phyloP scores from a whole-genome alignment of 192 early-diverging fungal species.

The Linnemannia exigua region DNA sequence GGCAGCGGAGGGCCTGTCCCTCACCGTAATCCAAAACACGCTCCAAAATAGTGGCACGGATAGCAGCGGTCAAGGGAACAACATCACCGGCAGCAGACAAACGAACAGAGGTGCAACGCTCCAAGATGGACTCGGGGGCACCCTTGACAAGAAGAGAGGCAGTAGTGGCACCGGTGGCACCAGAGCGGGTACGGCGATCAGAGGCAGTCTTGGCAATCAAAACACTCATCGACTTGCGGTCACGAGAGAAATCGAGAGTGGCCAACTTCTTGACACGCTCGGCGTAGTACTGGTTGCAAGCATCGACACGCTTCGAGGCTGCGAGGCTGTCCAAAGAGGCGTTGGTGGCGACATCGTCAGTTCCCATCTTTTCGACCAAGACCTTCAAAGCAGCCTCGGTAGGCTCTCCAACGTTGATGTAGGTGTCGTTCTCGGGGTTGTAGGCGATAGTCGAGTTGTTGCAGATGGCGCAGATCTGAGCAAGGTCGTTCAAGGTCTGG shows the following conservation, averaged over 20 bases:
- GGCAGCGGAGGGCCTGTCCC: conserved; percentile 84
- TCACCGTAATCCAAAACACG: conserved; percentile 84
- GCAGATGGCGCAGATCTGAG: conserved; percentile 88
- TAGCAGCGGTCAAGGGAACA: conserved; percentile 74
- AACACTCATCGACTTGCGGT: conserved; percentile 99
- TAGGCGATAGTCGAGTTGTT: conserved; percentile 92
- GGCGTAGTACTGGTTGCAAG: conserved; percentile 81
- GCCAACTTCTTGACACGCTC: conserved; percentile 64
- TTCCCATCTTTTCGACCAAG: conserved; percentile 94
- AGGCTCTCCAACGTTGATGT: conserved; percentile 93
- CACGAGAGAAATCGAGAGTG: conserved; percentile 95
- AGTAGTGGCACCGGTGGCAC: conserved; percentile 24
- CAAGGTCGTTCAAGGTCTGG: conserved; percentile 77
- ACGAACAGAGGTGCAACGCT: conserved; percentile 81
- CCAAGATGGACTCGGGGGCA: conserved; percentile 93
- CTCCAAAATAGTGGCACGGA: conserved; percentile 72
- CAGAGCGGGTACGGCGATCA: conserved; percentile 43
- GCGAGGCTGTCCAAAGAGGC: conserved; percentile 61
- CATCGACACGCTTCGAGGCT: conserved; percentile 71
- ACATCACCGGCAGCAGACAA: conserved; percentile 58
- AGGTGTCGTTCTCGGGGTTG: conserved; percentile 73
- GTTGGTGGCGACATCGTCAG: conserved; percentile 80
- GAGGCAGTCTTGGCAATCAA: conserved; percentile 65
- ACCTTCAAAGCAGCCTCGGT: conserved; percentile 98
- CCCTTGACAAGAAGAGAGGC: conserved; percentile 91